These are phyloP conservation scores for Trifolium dubium DNA, from an alignment of 306 rosid genomes.

Conservation along the genomic window DNA sequence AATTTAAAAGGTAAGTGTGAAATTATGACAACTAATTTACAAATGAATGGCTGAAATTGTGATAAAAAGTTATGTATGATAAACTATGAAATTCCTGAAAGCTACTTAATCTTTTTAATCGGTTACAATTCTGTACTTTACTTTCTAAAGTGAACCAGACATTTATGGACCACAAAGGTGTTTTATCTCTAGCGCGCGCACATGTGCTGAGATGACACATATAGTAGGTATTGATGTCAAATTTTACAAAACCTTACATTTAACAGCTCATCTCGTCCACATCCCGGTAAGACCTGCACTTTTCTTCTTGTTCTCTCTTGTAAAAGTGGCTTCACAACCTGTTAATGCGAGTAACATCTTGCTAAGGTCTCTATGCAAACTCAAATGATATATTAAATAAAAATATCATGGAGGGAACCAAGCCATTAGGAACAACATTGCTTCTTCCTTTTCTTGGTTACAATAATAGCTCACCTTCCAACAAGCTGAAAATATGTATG, in stretches of 20 bases:
- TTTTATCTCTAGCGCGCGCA: background rate
- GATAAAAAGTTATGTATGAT: background rate
- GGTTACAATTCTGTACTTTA: background rate
- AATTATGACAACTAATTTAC: background rate
- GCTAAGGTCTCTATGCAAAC: conserved; percentile 33
- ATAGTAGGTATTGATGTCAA: background rate
- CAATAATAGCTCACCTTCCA: conserved; percentile 75
- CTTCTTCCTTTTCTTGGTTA: background rate
- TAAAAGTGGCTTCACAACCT: conserved; percentile 97
- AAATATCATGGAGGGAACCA: conserved; percentile 19
- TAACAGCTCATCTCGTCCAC: conserved; percentile 86
- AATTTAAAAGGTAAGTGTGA: background rate
- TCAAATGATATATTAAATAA: conserved; percentile 31
- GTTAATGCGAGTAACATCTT: conserved; percentile 40
- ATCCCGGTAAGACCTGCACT: conserved; percentile 84
- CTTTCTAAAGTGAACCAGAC: background rate
- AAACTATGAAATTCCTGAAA: background rate
- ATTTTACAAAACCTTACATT: conserved; percentile 51
- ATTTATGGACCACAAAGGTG: background rate
- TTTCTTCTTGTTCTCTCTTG: conserved; percentile 94
- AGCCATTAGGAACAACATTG: conserved; percentile 37
- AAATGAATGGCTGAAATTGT: background rate
- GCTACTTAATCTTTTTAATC: background rate
- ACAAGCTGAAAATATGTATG: conserved; percentile 91
- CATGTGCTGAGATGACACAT: background rate